Percentiles rank a stretch among this genome's conserved stretches.
These are phyloP conservation scores for Erodium texanum DNA, from an alignment of 441 rosid species.

Conservation along the genomic window DNA sequence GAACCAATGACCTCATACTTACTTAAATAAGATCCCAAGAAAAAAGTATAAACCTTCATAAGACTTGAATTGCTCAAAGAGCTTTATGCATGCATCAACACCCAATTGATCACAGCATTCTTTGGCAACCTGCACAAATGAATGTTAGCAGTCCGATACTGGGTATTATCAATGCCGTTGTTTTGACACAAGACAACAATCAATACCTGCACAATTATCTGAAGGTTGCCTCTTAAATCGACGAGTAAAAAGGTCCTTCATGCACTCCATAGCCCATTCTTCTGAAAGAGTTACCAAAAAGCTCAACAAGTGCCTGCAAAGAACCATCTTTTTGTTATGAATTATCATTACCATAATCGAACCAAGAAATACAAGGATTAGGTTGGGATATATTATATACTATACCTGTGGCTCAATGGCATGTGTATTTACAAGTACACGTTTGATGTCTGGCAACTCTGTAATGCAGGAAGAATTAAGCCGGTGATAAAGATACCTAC, in stretches of 20 bases:
- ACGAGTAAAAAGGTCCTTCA: constrained; percentile 22
- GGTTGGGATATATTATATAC: no score
- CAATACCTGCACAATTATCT: constrained; percentile 28
- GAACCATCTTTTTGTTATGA: not conserved
- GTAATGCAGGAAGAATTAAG: constrained; percentile 23
- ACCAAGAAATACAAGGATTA: not conserved
- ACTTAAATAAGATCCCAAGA: constrained; percentile 90
- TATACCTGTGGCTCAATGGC: constrained; percentile 21
- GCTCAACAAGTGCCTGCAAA: constrained; percentile 20
- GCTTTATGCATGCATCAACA: constrained; percentile 52
- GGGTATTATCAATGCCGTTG: not conserved
- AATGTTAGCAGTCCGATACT: constrained; percentile 6
- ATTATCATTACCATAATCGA: not conserved
- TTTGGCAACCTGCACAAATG: constrained; percentile 56
- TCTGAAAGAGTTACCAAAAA: constrained; percentile 22
- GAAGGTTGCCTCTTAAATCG: constrained; percentile 25
- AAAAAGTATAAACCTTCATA: constrained; percentile 96
- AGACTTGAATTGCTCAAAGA: constrained; percentile 97
- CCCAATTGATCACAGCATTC: constrained; percentile 26
- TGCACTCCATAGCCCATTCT: constrained; percentile 26
- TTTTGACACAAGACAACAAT: not conserved
- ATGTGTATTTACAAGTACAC: constrained; percentile 24
- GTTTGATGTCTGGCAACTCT: constrained; percentile 27
- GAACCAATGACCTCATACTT: no score
- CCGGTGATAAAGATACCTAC: constrained; percentile 2